Evolutionary conservation across 768 basidiomycete genomes (phyloP).

Genomic region (Suillus plorans): DNA sequence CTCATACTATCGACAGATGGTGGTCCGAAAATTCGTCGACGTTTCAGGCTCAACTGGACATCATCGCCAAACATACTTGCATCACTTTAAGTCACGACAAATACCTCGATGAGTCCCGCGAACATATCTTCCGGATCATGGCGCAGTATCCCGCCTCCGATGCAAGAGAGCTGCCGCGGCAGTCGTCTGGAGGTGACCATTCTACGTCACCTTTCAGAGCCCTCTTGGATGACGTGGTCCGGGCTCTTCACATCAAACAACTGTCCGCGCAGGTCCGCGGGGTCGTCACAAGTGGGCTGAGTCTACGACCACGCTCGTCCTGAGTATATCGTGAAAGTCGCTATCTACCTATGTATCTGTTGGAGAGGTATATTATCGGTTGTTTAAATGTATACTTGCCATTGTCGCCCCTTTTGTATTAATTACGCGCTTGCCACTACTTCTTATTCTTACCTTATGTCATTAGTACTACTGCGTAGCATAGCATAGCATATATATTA

Average conservation of each 20-base stretch:
- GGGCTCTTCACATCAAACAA: background rate
- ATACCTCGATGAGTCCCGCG: background rate
- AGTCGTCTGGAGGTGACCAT: background rate
- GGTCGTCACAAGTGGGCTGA: background rate
- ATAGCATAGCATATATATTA: too few species aligned
- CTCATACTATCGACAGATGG: background rate
- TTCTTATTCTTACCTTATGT: too few species aligned
- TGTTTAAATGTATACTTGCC: background rate
- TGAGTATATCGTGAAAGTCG: background rate
- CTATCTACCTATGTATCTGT: background rate
- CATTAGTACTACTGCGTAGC: too few species aligned
- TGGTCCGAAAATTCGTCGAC: background rate
- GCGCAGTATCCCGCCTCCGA: background rate
- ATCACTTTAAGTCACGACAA: background rate
- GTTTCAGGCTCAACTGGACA: background rate
- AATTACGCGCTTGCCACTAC: too few species aligned
- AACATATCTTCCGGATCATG: background rate
- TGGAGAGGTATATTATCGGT: background rate
- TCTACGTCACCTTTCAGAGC: background rate
- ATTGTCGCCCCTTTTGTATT: background rate
- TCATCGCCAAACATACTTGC: background rate
- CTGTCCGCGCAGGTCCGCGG: background rate
- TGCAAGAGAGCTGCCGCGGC: background rate
- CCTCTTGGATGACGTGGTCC: background rate
- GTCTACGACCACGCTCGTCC: background rate